phyloP scores from a whole-genome alignment of 2,329 filamentous ascomycete genomes.

The Exutisphaerella laricina region DNA sequence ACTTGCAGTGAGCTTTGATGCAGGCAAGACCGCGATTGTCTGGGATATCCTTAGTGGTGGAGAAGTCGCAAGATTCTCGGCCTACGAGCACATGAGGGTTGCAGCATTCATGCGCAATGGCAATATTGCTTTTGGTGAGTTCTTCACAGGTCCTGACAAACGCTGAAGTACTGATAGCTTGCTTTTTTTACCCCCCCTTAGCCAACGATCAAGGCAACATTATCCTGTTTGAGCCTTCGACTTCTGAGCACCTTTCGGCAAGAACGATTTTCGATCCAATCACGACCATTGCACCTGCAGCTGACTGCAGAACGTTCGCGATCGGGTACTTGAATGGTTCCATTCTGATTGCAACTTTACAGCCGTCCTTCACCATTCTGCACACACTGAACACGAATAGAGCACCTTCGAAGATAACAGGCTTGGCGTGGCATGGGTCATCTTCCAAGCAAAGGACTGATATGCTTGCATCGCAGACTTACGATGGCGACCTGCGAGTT shows the following conservation, averaged over 20 bases:
- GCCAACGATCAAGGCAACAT: conserved; percentile 90
- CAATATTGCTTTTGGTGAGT: conserved; percentile 89
- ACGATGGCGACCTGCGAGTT: conserved; percentile 85
- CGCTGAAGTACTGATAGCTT: no score
- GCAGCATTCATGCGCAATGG: conserved; percentile 96
- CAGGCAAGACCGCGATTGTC: conserved; percentile 83
- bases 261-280: conserved; percentile 93
- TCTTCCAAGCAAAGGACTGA: conserved; percentile 95
- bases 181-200: no score
- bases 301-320: conserved; percentile 90
- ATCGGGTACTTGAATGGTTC: conserved; percentile 97
- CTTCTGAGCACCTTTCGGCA: conserved; percentile 85
- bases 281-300: conserved; percentile 81
- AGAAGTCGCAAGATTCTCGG: conserved; percentile 85
- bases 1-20: conserved; percentile 88
- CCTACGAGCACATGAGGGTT: conserved; percentile 78
- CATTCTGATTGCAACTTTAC: conserved; percentile 79
- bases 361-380: conserved; percentile 87
- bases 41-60: conserved; percentile 94
- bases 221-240: conserved; percentile 88
- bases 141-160: not conserved
- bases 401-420: conserved; percentile 79
- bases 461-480: conserved; percentile 90
- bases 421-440: conserved; percentile 90
- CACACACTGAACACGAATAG: conserved; percentile 84